Percentiles rank a stretch among this genome's conserved stretches.
phyloP scores from a whole-genome alignment of 768 basidiomycete species.

The Russula compacta region DNA sequence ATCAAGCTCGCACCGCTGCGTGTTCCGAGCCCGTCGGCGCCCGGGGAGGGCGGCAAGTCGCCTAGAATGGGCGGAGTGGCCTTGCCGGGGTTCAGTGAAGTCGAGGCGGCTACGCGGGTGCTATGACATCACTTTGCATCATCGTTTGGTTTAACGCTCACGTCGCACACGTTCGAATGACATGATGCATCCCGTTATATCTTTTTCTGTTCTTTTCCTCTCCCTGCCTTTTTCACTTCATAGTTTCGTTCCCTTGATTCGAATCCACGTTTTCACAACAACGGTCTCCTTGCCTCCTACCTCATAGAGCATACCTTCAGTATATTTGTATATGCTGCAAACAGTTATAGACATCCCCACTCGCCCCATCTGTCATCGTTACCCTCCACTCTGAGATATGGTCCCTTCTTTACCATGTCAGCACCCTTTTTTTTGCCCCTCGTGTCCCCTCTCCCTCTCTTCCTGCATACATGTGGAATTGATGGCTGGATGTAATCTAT shows the following conservation, averaged over 20 bases:
- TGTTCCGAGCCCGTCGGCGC: conserved; percentile 28
- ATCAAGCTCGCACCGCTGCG: conserved; percentile 66
- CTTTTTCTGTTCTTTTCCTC: neutral
- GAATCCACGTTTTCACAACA: neutral
- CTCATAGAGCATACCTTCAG: conserved; percentile 6
- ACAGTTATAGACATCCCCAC: conserved; percentile 7
- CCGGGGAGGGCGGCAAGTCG: conserved; percentile 9
- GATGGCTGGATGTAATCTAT: conserved; percentile 8
- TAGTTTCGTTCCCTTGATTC: neutral
- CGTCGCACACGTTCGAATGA: neutral
- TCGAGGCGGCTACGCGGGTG: conserved; percentile 23
- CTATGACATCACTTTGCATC: conserved; percentile 5
- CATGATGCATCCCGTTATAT: neutral
- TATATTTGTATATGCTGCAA: conserved; percentile 11
- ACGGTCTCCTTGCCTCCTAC: neutral
- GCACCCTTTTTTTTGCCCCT: neutral
- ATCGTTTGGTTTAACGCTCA: neutral
- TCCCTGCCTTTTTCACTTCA: neutral
- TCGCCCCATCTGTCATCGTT: conserved; percentile 3
- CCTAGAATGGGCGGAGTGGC: conserved; percentile 21
- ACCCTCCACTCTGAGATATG: neutral
- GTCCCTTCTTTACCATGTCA: neutral
- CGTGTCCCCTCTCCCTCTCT: neutral
- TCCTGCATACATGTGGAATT: neutral
- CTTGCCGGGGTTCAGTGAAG: conserved; percentile 26